Base-by-base conservation (phyloP, 1,284 basidiomycete species). In the Mrakiaceae sp. region DNA sequence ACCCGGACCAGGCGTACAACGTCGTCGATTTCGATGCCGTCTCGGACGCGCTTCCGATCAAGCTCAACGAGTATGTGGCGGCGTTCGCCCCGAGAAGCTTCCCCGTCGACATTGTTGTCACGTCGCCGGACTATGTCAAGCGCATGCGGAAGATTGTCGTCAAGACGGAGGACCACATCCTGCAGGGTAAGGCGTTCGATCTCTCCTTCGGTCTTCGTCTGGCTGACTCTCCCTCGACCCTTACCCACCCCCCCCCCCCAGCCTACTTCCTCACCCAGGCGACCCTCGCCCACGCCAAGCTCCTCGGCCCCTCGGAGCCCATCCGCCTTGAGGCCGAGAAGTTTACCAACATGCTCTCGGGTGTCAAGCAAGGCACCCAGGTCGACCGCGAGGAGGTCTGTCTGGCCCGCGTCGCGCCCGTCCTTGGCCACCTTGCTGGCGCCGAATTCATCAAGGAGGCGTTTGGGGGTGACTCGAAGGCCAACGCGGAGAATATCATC, bases 1-100 rank as follows among this genome's bases (percentile, higher is more conserved):
- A 98, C 73, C 95, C 94, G 0, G 79, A 90, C 63, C 86, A 81
- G 57, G 88, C 90, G 0, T 98, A 98, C 79, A 97, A 98, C 75
- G 92, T 92, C 2, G 81, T 82, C 56, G 77, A 81, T 0, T 78
- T 90, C 66, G 79, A 81, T 64, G 85, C 87, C 62, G 79, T 95
- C 60, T 83, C 85, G n/a, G 78, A 81, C 7, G 78, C 85, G 4
- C 78, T 97, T 14, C 82, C 87, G 1, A 82, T 98, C 70, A 81
- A 89, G 71, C 90, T 96, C 77, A 79, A 83, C 0, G 80, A 83
- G 44, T 97, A 96, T 76, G 86, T 98, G 68, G 83, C 91, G 1
- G 80, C 87, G 0, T 91, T 93, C 71, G 83, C 87, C 0, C 87
- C 90, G 12, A 84, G 89, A 51, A 78, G 78, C 64, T 91, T 84